Base-by-base conservation (phyloP, 495 filamentous ascomycete species). In the Pyrenula massariospora region DNA sequence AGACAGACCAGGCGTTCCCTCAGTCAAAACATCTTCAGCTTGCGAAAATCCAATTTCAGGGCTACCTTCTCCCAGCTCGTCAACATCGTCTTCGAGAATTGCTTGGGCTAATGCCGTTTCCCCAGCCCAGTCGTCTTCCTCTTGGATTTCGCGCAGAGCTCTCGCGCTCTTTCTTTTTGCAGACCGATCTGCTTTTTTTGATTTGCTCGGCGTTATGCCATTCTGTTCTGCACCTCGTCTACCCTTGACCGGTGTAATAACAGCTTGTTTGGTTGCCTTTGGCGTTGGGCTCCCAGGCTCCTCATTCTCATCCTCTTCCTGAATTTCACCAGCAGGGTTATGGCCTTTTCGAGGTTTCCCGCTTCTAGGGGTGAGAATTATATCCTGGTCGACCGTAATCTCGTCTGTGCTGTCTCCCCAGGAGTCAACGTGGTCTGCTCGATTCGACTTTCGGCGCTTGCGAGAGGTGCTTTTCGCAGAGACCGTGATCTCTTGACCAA, bases 141-240 rank as follows among this genome's bases (percentile, higher is more conserved):
- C 81, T 53, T 82, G 80, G 50, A 70, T 81, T 61, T 91, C 84
- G 20, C 91, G 83, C 5, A 94, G 66, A 3, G 81, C 79, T 50
- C 84, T 78, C 2, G 84, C 86, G 65, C 88, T 95, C 73, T 95
- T 96, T 62, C 85, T 85, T 62, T 88, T 82, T 2, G 91, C 92
- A 0, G 90, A 95, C 8, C 84, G 80, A 67, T 96, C 87, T 21
- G 84, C 85, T 62, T 84, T 88, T 54, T 78, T 79, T 50, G 75
- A 72, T 62, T 77, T 77, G 25, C 80, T 74, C 12, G 85, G 80
- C 11, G 77, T 85, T 12, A 64, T 54, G 19, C 61, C 63, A 22
- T 54, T 57, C 50, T 2, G 63, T 59, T 12, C 62, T 51, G 54
- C 70, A 8, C 8, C 50, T 52, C 8, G 8, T 10, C 10, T 52